These are phyloP conservation scores for Obelidium mucronatum DNA, from an alignment of 192 early-diverging fungal species.

Conservation along the genomic window DNA sequence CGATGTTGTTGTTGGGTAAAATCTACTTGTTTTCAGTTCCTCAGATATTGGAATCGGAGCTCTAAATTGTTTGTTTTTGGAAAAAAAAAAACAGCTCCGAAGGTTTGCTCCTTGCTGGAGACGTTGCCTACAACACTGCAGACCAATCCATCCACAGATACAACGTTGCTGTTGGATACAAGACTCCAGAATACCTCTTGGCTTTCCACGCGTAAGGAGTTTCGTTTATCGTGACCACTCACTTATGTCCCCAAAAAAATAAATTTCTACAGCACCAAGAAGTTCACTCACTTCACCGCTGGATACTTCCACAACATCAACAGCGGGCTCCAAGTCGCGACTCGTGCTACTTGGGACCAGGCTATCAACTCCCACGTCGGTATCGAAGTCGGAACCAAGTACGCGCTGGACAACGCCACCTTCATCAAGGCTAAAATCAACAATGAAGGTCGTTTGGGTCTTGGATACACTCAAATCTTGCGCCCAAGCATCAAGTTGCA, in stretches of 20 bases:
- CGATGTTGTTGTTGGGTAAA: conserved; percentile 83
- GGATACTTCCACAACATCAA: conserved; percentile 98
- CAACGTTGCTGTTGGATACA: conserved; percentile 88
- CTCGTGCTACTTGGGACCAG: conserved; percentile 89
- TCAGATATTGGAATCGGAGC: neutral
- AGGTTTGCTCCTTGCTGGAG: conserved; percentile 90
- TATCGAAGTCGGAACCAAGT: conserved; percentile 95
- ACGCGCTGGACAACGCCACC: conserved; percentile 83
- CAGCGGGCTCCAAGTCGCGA: conserved; percentile 90
- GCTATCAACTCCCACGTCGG: conserved; percentile 69
- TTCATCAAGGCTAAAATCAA: conserved; percentile 69
- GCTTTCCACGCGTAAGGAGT: conserved; percentile 79
- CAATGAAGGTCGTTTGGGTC: conserved; percentile 83
- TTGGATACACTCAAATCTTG: conserved; percentile 92
- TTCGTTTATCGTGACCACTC: neutral
- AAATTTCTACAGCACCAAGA: conserved; percentile 70
- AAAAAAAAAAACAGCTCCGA: conserved; percentile 47
- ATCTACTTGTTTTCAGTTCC: neutral
- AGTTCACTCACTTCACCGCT: conserved; percentile 86
- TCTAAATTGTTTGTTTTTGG: neutral
- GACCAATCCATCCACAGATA: conserved; percentile 89
- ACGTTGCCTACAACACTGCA: conserved; percentile 92
- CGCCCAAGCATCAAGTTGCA: conserved; percentile 93
- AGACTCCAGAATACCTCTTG: conserved; percentile 86
- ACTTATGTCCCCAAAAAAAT: neutral